These are phyloP conservation scores for Mortierella sp. DNA, from an alignment of 371 early-diverging fungal species.

Conservation along the genomic window DNA sequence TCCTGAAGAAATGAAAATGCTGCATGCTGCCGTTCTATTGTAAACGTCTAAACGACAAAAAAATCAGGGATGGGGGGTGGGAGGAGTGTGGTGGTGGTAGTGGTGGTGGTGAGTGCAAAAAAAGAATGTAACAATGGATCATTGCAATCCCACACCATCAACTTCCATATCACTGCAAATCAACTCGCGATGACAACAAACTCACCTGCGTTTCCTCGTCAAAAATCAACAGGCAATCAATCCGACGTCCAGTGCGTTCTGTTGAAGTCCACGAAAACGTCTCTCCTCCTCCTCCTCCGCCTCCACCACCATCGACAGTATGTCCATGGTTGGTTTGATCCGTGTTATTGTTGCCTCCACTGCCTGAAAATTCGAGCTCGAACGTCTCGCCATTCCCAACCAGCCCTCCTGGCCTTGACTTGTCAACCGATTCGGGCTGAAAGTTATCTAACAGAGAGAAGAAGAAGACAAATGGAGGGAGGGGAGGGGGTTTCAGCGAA, in stretches of 20 bases:
- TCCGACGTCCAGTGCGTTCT: conserved; percentile 22
- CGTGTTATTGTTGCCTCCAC: conserved; percentile 12
- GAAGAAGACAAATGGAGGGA: neutral
- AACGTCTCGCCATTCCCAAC: conserved; percentile 48
- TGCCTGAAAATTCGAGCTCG: conserved; percentile 49
- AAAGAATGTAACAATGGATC: neutral
- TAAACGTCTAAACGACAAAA: conserved; percentile 31
- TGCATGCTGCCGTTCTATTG: conserved; percentile 40
- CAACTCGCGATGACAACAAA: neutral
- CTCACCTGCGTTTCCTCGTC: conserved; percentile 51
- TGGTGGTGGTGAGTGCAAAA: too few relatives aligned
- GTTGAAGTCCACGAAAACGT: conserved; percentile 37
- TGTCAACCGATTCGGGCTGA: conserved; percentile 52
- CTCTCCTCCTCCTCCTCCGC: conserved; percentile 16
- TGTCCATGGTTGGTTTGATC: conserved; percentile 9
- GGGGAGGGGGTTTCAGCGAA: neutral
- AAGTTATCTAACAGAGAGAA: conserved; percentile 36
- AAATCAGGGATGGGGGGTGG: neutral
- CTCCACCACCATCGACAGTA: conserved; percentile 1
- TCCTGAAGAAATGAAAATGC: conserved; percentile 39
- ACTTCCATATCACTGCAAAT: neutral
- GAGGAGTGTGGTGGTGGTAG: too few relatives aligned
- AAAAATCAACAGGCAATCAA: conserved; percentile 50
- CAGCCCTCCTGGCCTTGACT: conserved; percentile 41
- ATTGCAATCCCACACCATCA: too few relatives aligned